Evolutionary conservation across 2,329 filamentous ascomycete species (phyloP), one percentile per base, ranked within the genome.

Genomic region (Xylaria sp.): DNA sequence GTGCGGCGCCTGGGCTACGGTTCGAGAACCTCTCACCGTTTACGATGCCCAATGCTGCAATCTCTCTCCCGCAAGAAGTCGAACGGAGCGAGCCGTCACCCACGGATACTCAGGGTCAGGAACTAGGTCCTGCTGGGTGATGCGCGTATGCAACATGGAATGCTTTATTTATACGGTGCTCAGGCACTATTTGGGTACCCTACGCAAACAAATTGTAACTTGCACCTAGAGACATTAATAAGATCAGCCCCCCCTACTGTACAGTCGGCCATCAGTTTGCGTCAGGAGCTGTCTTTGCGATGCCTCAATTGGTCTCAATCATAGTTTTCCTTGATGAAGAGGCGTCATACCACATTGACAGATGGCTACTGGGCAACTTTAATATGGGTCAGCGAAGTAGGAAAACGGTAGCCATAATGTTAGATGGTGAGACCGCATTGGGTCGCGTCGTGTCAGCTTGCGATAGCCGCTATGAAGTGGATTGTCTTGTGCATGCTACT

Each of bases 31-130:
- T 39, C 6, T 48, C 56, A 51, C 25, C 54, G 2, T 63, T 69
- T 23, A n/a, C 46, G 25, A 34, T 66, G 23, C 57, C 66, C 1
- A 44, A 58, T 28, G 9, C 63, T 39, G 51, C 63, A 4, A 9
- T 52, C 28, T 32, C 41, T n/a, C 32, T 18, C 12, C 5, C 12
- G 6, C 13, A 50, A 39, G 62, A 62, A 20, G n/a, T 50, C 28
- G 57, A 58, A 28, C 28, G 15, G 15, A 25, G 57, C 15, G 66
- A 69, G 44, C 41, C n/a, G 5, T 63, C 66, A 8, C 57, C 66
- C 34, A 63, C 50, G 12, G 51, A 56, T 56, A 62, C 28, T 23
- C 20, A 8, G 23, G n/a, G 3, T 13, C 15, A 15, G 12, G 28
- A 20, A 48, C 41, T 5, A 57, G 3, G 3, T 18, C 15, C 34